These are phyloP conservation scores for Chrysanthemum lavandulifolium DNA, from an alignment of 129 eudicot species.

Conservation along the genomic window DNA sequence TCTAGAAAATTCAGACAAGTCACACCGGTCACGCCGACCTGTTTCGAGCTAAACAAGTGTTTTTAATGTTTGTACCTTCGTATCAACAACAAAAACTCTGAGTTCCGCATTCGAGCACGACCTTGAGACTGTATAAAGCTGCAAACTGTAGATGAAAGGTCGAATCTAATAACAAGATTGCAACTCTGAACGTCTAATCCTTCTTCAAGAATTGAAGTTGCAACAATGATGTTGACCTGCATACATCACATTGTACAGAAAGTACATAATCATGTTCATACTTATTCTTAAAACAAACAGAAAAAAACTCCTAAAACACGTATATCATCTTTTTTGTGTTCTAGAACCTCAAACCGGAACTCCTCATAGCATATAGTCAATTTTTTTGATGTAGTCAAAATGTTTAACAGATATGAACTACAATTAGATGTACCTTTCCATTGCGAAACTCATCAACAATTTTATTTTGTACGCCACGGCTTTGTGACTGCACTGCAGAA, in stretches of 20 bases:
- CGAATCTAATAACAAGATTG: slow-evolving; percentile 86
- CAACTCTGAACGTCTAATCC: slow-evolving; percentile 96
- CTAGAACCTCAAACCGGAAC: too few species aligned
- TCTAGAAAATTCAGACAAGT: background rate
- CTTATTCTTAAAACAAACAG: background rate
- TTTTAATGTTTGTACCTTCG: slow-evolving; percentile 39
- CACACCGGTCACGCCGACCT: background rate
- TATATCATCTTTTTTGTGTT: too few species aligned
- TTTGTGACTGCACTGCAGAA: slow-evolving; percentile 49
- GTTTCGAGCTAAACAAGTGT: background rate
- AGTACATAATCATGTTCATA: background rate
- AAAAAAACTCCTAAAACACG: too few species aligned
- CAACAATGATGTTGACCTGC: slow-evolving; percentile 85
- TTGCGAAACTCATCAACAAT: slow-evolving; percentile 78
- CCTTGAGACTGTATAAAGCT: slow-evolving; percentile 99
- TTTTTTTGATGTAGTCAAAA: background rate
- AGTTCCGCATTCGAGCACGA: slow-evolving; percentile 89
- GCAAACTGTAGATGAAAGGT: slow-evolving; percentile 73
- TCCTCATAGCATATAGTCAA: too few species aligned
- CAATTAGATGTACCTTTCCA: slow-evolving; percentile 48
- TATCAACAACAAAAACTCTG: slow-evolving; percentile 72
- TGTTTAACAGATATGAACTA: background rate
- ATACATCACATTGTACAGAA: slow-evolving; percentile 5
- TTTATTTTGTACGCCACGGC: slow-evolving; percentile 58
- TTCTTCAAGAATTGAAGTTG: slow-evolving; percentile 96